Conservation (phyloP, 1,284 basidiomycete genomes). For the Boletus semigastroideus region DNA sequence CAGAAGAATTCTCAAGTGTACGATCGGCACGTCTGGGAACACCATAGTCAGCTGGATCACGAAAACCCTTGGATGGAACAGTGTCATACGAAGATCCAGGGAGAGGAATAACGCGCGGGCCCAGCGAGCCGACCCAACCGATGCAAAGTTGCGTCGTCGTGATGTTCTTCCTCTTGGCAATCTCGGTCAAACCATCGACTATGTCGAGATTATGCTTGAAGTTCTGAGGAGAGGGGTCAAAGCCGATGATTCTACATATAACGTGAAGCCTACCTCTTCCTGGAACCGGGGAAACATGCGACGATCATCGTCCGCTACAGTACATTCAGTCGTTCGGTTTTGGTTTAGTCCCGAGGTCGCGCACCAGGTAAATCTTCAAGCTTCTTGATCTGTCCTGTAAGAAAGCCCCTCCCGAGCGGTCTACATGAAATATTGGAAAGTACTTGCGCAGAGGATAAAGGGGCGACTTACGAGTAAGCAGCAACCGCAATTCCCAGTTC, state of each 20-base stretch:
- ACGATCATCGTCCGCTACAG: slow-evolving; percentile 27
- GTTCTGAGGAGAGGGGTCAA: slow-evolving; percentile 27
- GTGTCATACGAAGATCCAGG: slow-evolving; percentile 30
- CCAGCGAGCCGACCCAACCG: slow-evolving; percentile 48
- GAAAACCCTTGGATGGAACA: not conserved
- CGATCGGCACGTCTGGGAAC: slow-evolving; percentile 14
- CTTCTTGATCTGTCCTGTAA: slow-evolving; percentile 51
- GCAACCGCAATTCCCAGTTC: slow-evolving; percentile 50
- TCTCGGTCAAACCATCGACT: slow-evolving; percentile 44
- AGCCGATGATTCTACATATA: not conserved
- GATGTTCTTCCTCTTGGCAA: slow-evolving; percentile 48
- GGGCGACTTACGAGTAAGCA: slow-evolving; percentile 49
- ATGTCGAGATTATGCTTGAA: slow-evolving; percentile 54
- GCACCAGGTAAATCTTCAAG: slow-evolving; percentile 42
- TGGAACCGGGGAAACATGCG: slow-evolving; percentile 26
- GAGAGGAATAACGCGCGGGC: slow-evolving; percentile 27
- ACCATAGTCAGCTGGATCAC: not conserved
- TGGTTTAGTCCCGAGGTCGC: not conserved
- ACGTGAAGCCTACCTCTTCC: slow-evolving; percentile 24
- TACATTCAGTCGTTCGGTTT: not conserved
- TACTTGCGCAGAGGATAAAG: not conserved
- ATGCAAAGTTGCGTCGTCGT: slow-evolving; percentile 59
- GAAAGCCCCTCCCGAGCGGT: slow-evolving; percentile 58
- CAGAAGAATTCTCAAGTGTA: slow-evolving; percentile 27
- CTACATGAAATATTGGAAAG: slow-evolving; percentile 22